Evolutionary conservation across 768 basidiomycete genomes (phyloP).

Genomic region (Tricholoma sp.): DNA sequence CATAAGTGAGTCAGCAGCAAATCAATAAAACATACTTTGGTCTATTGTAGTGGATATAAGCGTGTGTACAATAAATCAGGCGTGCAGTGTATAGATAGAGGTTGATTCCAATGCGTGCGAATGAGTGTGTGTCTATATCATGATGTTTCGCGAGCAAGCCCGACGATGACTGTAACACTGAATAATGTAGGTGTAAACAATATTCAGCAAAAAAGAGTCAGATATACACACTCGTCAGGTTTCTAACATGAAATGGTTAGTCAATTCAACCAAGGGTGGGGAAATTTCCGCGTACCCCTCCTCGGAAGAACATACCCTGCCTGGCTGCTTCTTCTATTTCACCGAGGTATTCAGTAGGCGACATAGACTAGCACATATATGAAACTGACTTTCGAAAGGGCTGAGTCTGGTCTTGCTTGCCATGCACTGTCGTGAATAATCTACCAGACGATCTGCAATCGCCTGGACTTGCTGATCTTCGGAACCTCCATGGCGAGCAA

Average conservation of each 20-base stretch:
- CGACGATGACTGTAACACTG: slow-evolving; percentile 70
- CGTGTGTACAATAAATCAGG: slow-evolving; percentile 9
- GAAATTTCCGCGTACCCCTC: slow-evolving; percentile 54
- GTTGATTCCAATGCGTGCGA: slow-evolving; percentile 8
- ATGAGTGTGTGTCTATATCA: slow-evolving; percentile 21
- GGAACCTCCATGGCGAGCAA: slow-evolving; percentile 47
- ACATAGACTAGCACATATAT: not conserved
- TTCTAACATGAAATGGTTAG: slow-evolving; percentile 42
- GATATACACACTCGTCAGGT: slow-evolving; percentile 64
- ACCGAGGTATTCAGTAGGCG: slow-evolving; percentile 4
- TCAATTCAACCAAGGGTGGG: slow-evolving; percentile 5
- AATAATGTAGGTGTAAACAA: slow-evolving; percentile 9
- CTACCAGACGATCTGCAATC: slow-evolving; percentile 69
- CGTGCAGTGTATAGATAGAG: slow-evolving; percentile 2
- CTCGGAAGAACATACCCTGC: slow-evolving; percentile 59
- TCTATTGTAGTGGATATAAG: slow-evolving; percentile 6
- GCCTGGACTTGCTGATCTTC: slow-evolving; percentile 61
- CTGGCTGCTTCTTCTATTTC: slow-evolving; percentile 55
- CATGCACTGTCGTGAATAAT: slow-evolving; percentile 71
- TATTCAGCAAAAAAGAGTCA: slow-evolving; percentile 1
- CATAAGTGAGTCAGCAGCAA: slow-evolving; percentile 19
- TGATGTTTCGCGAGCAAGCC: slow-evolving; percentile 59
- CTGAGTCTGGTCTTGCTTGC: slow-evolving; percentile 54
- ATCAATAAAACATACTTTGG: slow-evolving; percentile 7
- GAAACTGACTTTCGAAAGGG: slow-evolving; percentile 65